phyloP scores from a whole-genome alignment of 495 filamentous ascomycete species.

The Cryomyces antarcticus region DNA sequence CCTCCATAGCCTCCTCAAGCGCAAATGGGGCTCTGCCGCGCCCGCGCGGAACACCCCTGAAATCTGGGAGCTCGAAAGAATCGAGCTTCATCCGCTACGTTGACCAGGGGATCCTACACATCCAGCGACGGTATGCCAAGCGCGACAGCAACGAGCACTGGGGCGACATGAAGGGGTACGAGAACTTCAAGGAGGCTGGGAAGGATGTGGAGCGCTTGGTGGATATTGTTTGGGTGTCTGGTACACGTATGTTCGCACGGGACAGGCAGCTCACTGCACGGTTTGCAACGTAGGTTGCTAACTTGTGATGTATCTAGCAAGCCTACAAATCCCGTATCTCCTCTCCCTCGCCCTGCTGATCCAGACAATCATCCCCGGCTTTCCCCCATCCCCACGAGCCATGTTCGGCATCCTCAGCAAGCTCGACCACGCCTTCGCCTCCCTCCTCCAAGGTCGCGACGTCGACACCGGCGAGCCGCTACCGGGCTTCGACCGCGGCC shows the following conservation, averaged over 20 bases:
- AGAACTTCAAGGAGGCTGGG: slow-evolving; percentile 43
- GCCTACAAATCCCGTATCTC: slow-evolving; percentile 65
- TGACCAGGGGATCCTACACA: slow-evolving; percentile 36
- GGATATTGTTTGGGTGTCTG: slow-evolving; percentile 63
- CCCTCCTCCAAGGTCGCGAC: slow-evolving; percentile 46
- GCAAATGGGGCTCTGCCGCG: slow-evolving; percentile 30
- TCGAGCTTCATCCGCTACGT: slow-evolving; percentile 51
- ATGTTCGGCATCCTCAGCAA: slow-evolving; percentile 54
- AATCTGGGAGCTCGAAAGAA: slow-evolving; percentile 56
- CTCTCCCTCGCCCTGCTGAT: slow-evolving; percentile 54
- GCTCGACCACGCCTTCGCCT: slow-evolving; percentile 57
- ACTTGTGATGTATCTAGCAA: slow-evolving; percentile 16
- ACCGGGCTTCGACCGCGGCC: slow-evolving; percentile 37
- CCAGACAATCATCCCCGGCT: slow-evolving; percentile 40
- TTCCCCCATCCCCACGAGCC: slow-evolving; percentile 40
- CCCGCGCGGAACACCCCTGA: slow-evolving; percentile 41
- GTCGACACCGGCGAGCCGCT: slow-evolving; percentile 40
- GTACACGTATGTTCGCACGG: slow-evolving; percentile 42
- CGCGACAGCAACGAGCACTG: slow-evolving; percentile 18
- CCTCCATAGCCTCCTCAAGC: slow-evolving; percentile 26
- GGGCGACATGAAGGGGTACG: slow-evolving; percentile 38
- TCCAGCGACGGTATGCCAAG: slow-evolving; percentile 55
- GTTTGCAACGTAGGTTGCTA: not conserved
- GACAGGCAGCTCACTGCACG: not conserved
- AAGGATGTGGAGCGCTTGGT: slow-evolving; percentile 49